A percentile compares a stretch with the other conserved stretches of the same genome.
phyloP scores from a whole-genome alignment of 305 asterid species.

The Solanum aculeatissimum region DNA sequence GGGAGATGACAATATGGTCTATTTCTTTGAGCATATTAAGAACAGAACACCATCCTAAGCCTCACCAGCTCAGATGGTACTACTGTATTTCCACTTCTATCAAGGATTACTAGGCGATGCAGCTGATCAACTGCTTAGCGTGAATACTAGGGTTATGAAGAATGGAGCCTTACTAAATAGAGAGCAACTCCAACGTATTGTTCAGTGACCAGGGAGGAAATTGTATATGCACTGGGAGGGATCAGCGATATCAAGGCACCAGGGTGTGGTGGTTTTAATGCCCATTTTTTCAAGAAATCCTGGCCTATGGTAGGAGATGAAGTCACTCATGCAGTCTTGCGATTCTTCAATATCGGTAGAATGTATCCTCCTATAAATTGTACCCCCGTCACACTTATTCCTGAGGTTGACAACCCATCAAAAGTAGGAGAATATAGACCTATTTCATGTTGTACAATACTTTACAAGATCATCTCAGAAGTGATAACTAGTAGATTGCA shows the following conservation, averaged over 20 bases:
- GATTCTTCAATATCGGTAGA: not conserved
- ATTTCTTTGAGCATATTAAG: no score
- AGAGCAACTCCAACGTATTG: not conserved
- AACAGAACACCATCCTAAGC: no score
- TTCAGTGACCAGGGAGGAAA: not conserved
- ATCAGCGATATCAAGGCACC: not conserved
- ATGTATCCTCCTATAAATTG: not conserved
- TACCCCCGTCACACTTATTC: not conserved
- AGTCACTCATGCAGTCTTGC: not conserved
- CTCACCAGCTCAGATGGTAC: no score
- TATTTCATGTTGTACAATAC: not conserved
- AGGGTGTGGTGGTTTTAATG: not conserved
- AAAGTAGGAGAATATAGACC: not conserved
- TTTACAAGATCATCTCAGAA: not conserved
- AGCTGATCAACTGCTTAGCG: no score
- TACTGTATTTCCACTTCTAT: no score
- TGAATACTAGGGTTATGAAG: no score
- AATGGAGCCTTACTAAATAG: no score
- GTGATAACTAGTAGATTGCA: not conserved
- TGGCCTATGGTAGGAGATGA: not conserved
- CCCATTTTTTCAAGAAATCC: not conserved
- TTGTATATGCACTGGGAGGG: not conserved
- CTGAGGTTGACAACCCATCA: not conserved
- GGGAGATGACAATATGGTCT: no score
- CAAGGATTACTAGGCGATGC: no score